Conservation (phyloP, 495 filamentous ascomycete genomes). For the Pyrenula massariospora region DNA sequence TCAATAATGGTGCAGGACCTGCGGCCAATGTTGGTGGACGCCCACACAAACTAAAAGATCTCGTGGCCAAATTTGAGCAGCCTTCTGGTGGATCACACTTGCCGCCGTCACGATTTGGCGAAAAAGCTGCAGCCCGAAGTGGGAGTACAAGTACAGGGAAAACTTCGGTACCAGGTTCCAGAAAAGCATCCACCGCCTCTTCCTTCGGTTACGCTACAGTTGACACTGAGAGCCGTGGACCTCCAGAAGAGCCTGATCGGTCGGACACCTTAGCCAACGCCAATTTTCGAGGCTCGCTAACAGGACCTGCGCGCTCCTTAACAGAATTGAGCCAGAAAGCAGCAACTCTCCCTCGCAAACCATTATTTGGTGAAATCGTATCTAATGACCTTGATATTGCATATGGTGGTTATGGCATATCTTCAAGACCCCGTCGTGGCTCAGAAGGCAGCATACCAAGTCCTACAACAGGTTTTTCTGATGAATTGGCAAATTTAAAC, state of each 20-base stretch:
- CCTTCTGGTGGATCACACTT: not conserved
- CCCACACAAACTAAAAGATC: not conserved
- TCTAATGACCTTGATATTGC: conserved; percentile 19
- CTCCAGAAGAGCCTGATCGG: not conserved
- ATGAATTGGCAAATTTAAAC: conserved; percentile 21
- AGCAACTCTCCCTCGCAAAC: conserved; percentile 15
- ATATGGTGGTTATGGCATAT: conserved; percentile 27
- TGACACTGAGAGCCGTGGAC: not conserved
- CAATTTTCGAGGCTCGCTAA: not conserved
- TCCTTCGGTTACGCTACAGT: not conserved
- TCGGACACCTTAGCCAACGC: not conserved
- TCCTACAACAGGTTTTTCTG: conserved; percentile 35
- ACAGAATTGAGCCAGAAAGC: conserved; percentile 10
- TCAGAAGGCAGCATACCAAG: conserved; percentile 39
- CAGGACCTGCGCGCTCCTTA: conserved; percentile 15
- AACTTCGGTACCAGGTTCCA: not conserved
- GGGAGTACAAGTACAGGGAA: not conserved
- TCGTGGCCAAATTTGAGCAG: not conserved
- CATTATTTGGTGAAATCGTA: conserved; percentile 41
- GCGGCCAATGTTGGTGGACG: not conserved
- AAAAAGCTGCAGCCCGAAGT: not conserved
- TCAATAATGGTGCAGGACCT: not conserved
- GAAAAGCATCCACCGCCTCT: not conserved
- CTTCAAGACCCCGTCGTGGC: conserved; percentile 29
- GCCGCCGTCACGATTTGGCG: not conserved